phyloP scores from a whole-genome alignment of 78 protist species.

The Dictyostelium intermedium region DNA sequence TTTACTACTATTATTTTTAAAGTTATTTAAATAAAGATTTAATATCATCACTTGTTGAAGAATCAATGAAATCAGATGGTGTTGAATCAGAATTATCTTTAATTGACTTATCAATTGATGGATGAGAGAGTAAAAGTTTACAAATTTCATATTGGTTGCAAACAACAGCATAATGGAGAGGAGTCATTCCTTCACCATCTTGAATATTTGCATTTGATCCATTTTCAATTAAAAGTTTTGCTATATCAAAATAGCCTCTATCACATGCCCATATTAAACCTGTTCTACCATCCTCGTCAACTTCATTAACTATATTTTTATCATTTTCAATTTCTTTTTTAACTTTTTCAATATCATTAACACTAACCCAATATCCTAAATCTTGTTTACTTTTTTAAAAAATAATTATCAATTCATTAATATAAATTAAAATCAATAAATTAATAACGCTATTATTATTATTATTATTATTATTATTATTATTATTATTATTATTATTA shows the following conservation, averaged over 20 bases:
- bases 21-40: background rate
- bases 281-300: conserved; percentile 42
- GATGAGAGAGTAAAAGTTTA: background rate
- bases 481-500: too few species aligned
- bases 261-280: conserved; percentile 61
- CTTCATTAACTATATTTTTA: background rate
- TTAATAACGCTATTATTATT: too few species aligned
- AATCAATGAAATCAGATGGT: background rate
- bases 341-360: conserved; percentile 15
- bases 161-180: conserved; percentile 43
- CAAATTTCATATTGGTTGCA: conserved; percentile 22
- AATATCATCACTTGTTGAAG: background rate
- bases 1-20: background rate
- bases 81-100: background rate
- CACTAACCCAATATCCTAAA: conserved; percentile 29
- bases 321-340: background rate
- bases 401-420: background rate
- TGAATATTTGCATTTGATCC: conserved; percentile 27
- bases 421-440: too few species aligned
- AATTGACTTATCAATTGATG: background rate
- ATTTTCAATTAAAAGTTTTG: background rate
- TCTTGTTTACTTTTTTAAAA: background rate
- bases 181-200: conserved; percentile 63
- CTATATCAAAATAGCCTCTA: conserved; percentile 40
- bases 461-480: too few species aligned